A percentile compares a stretch with the other conserved stretches of the same genome.
These are phyloP conservation scores for Nelumbo lutea DNA, from an alignment of 164 flowering plant species.

Conservation along the genomic window DNA sequence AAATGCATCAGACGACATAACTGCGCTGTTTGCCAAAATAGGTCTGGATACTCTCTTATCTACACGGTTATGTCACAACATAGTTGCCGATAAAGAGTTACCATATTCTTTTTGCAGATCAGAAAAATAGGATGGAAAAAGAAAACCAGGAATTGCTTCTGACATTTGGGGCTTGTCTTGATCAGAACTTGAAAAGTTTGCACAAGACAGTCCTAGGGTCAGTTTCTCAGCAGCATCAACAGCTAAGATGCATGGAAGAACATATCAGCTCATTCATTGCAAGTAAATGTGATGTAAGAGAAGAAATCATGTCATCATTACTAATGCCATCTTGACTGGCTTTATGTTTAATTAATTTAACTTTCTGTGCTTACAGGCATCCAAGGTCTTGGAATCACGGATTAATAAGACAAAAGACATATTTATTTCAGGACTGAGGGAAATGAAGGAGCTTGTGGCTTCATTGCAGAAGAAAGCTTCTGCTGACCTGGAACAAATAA, in stretches of 20 bases:
- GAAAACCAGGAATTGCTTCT: constrained; percentile 56
- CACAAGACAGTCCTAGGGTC: constrained; percentile 55
- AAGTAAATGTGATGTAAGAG: constrained; percentile 68
- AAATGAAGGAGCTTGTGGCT: constrained; percentile 47
- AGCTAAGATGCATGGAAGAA: constrained; percentile 68
- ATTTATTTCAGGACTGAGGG: constrained; percentile 40
- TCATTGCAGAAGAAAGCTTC: constrained; percentile 41
- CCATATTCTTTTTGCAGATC: constrained; percentile 34
- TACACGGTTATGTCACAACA: not conserved
- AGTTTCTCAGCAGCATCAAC: constrained; percentile 72
- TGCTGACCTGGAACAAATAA: constrained; percentile 50
- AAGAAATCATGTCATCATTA: constrained; percentile 3
- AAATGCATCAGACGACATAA: constrained; percentile 68
- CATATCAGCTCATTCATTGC: constrained; percentile 53
- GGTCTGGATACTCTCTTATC: constrained; percentile 31
- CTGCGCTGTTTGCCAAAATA: constrained; percentile 40
- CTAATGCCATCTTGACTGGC: not conserved
- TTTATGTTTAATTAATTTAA: constrained; percentile 4
- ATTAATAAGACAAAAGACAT: constrained; percentile 43
- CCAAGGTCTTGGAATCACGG: constrained; percentile 49
- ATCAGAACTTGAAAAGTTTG: constrained; percentile 54
- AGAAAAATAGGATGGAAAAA: constrained; percentile 54
- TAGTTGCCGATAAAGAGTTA: no score
- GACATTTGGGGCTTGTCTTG: constrained; percentile 69
- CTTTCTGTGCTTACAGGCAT: constrained; percentile 35